Percentiles rank a stretch among this genome's conserved stretches.
phyloP scores from a whole-genome alignment of 139 green algal genomes.

The Picochlorum sp. region DNA sequence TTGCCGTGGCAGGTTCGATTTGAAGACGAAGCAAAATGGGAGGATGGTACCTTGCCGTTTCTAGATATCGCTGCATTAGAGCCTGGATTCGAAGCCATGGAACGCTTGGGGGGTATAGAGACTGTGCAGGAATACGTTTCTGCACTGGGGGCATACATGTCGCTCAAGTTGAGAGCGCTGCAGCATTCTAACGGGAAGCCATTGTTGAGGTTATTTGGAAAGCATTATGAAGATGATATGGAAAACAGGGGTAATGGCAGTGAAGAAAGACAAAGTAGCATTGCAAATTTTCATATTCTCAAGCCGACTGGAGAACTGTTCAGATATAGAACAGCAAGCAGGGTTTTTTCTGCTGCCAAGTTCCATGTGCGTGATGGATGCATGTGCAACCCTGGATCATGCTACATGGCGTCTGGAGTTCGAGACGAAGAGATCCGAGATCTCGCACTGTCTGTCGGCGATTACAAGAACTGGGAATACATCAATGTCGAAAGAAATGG shows the following conservation, averaged over 20 bases:
- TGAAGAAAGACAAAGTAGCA: background rate
- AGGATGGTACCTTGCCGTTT: conserved; percentile 80
- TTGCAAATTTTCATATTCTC: conserved; percentile 77
- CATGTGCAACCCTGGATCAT: conserved; percentile 88
- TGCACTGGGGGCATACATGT: conserved; percentile 11
- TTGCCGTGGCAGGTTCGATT: conserved; percentile 28
- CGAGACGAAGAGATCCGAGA: background rate
- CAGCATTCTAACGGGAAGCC: conserved; percentile 47
- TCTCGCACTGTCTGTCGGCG: background rate
- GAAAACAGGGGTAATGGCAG: conserved; percentile 57
- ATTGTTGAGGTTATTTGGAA: conserved; percentile 50
- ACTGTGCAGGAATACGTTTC: conserved; percentile 1
- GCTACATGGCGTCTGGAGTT: conserved; percentile 34
- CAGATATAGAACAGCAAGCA: conserved; percentile 50
- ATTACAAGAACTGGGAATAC: conserved; percentile 81
- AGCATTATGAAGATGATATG: background rate
- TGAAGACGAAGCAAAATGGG: conserved; percentile 42
- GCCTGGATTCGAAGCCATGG: conserved; percentile 32
- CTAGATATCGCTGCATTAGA: conserved; percentile 44
- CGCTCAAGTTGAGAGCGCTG: conserved; percentile 31
- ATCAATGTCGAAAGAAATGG: conserved; percentile 53
- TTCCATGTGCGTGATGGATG: conserved; percentile 70
- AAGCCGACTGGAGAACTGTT: conserved; percentile 55
- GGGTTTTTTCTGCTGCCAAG: conserved; percentile 47
- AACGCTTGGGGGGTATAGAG: conserved; percentile 16